A percentile compares a stretch with the other conserved stretches of the same genome.
These are phyloP conservation scores for Suhomyces bribrorum DNA, from an alignment of 1,139 yeast species.

Conservation along the genomic window DNA sequence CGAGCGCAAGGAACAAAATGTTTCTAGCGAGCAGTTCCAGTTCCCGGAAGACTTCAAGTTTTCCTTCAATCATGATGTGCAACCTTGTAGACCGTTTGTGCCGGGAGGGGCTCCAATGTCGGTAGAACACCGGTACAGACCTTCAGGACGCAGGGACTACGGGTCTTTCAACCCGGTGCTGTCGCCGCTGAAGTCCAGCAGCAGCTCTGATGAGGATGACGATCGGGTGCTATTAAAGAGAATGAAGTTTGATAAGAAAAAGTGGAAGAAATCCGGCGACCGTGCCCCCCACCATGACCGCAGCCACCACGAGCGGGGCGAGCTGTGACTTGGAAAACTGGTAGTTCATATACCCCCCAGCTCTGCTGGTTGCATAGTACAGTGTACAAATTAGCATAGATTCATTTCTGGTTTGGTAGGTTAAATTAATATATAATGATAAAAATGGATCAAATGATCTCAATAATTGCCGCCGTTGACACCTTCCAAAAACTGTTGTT, in stretches of 20 bases:
- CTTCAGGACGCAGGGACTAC: slow-evolving; percentile 1
- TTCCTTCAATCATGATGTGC: slow-evolving; percentile 30
- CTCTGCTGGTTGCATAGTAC: slow-evolving; percentile 7
- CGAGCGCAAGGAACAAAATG: slow-evolving; percentile 1
- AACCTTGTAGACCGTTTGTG: slow-evolving; percentile 41
- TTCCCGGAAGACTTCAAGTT: slow-evolving; percentile 43
- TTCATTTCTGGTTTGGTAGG: neutral
- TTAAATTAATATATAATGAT: too few relatives aligned
- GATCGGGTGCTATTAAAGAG: slow-evolving; percentile 8
- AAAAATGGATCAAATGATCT: neutral
- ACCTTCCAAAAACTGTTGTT: too few relatives aligned
- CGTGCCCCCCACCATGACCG: neutral
- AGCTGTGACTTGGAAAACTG: neutral
- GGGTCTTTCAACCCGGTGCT: slow-evolving; percentile 1
- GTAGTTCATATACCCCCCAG: too few relatives aligned
- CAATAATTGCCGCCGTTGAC: neutral
- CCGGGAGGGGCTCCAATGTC: slow-evolving; percentile 51
- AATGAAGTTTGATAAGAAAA: slow-evolving; percentile 12
- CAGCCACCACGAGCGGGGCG: neutral
- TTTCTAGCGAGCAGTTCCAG: slow-evolving; percentile 12
- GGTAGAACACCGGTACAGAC: slow-evolving; percentile 20
- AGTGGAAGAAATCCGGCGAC: slow-evolving; percentile 13
- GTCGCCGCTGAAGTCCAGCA: slow-evolving; percentile 11
- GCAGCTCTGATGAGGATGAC: slow-evolving; percentile 12
- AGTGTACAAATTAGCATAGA: neutral